Evolutionary conservation across 2,329 filamentous ascomycete species (phyloP).

Genomic region (Tolypocladium endophyticum): DNA sequence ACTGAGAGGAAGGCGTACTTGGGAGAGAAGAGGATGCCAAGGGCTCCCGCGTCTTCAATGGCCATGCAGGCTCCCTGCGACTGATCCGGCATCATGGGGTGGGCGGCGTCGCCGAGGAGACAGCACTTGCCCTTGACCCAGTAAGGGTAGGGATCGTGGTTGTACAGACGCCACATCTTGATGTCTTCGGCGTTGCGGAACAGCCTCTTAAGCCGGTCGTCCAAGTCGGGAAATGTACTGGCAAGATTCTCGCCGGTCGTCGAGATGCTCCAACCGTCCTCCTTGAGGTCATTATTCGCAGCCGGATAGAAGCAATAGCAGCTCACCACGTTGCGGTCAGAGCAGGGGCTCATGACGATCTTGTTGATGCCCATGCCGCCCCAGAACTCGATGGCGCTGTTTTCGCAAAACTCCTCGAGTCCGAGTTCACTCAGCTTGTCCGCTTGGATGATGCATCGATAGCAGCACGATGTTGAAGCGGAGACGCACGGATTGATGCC

Average conservation of each 20-base stretch:
- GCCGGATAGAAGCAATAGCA: slow-evolving; percentile 59
- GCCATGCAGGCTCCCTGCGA: slow-evolving; percentile 57
- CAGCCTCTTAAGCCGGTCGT: slow-evolving; percentile 40
- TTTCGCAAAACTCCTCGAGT: slow-evolving; percentile 43
- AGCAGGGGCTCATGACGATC: slow-evolving; percentile 57
- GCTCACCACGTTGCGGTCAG: slow-evolving; percentile 45
- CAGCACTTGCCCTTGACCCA: slow-evolving; percentile 35
- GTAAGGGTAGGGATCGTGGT: slow-evolving; percentile 37
- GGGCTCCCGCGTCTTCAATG: slow-evolving; percentile 49
- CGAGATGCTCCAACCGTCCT: slow-evolving; percentile 43
- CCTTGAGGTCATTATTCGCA: slow-evolving; percentile 43
- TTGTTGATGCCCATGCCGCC: slow-evolving; percentile 51
- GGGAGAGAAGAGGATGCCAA: slow-evolving; percentile 45
- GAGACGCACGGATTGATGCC: slow-evolving; percentile 43
- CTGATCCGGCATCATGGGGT: slow-evolving; percentile 59
- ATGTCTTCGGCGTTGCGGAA: slow-evolving; percentile 49
- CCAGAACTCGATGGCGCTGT: slow-evolving; percentile 54
- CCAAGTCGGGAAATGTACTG: slow-evolving; percentile 45
- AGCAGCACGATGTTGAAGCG: slow-evolving; percentile 44
- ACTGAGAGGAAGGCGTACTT: slow-evolving; percentile 28
- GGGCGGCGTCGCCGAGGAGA: slow-evolving; percentile 52
- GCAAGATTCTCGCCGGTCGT: slow-evolving; percentile 43
- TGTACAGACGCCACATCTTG: slow-evolving; percentile 45
- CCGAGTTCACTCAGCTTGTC: slow-evolving; percentile 42
- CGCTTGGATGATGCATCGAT: slow-evolving; percentile 48